phyloP scores from a whole-genome alignment of 1,284 basidiomycete genomes.

The Lignosus rhinocerotis region DNA sequence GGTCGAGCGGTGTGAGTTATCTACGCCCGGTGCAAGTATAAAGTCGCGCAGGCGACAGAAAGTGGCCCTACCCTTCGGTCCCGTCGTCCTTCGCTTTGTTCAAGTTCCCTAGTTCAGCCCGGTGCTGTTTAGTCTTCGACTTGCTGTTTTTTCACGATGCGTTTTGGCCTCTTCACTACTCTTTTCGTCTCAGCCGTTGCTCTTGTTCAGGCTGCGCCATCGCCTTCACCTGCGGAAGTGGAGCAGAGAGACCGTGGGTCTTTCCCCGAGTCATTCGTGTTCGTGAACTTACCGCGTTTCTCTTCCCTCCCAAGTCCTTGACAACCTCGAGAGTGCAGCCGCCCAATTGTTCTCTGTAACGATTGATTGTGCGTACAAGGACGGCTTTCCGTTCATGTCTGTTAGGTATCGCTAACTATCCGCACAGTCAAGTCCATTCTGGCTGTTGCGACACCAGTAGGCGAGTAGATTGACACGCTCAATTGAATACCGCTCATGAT shows the following conservation, averaged over 20 bases:
- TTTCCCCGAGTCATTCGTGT: too few relatives aligned
- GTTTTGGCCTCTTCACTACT: conserved; percentile 6
- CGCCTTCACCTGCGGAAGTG: conserved; percentile 7
- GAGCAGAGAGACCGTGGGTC: conserved; percentile 6
- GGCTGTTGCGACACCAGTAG: neutral
- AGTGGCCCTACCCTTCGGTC: neutral
- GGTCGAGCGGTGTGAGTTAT: neutral
- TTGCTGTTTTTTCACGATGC: conserved; percentile 4
- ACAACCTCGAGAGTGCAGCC: conserved; percentile 4
- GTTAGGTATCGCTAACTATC: too few relatives aligned
- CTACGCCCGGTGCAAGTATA: neutral
- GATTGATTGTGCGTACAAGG: conserved; percentile 4
- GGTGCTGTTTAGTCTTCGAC: conserved; percentile 2
- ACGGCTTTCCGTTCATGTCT: neutral
- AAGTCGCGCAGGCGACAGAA: neutral
- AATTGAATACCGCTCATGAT: neutral
- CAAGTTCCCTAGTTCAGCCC: conserved; percentile 2
- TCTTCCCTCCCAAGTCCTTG: neutral
- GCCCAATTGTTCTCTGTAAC: conserved; percentile 3
- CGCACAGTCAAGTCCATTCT: conserved; percentile 9
- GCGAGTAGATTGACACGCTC: neutral
- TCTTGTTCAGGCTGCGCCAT: conserved; percentile 10
- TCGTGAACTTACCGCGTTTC: neutral
- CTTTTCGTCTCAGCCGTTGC: conserved; percentile 3
- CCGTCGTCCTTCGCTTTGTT: neutral